A percentile compares a stretch with the other conserved stretches of the same genome.
Conservation (phyloP, 2,329 filamentous ascomycete species). For the Diaporthe eres region DNA sequence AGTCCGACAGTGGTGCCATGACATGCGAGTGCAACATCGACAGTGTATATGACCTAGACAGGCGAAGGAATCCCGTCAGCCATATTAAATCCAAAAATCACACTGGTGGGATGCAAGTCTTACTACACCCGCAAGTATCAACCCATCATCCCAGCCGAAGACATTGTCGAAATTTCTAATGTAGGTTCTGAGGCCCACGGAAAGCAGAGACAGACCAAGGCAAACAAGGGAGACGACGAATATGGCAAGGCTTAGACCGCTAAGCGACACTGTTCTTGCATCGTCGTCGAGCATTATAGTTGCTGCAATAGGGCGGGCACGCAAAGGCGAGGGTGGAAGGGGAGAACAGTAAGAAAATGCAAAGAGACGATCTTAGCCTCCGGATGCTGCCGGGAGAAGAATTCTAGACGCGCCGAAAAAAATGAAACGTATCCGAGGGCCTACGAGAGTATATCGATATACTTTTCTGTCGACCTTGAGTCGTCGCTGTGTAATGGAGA, state of each 20-base stretch:
- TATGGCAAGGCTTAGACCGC: slow-evolving; percentile 40
- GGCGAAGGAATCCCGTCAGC: neutral
- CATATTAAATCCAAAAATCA: too few species aligned
- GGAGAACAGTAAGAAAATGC: neutral
- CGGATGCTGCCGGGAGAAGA: slow-evolving; percentile 5
- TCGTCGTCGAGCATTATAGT: slow-evolving; percentile 13
- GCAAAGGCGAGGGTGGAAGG: neutral
- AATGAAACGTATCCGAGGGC: neutral
- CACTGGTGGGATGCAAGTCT: neutral
- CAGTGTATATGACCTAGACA: slow-evolving; percentile 38
- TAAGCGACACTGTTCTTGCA: slow-evolving; percentile 15
- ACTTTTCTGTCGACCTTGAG: neutral
- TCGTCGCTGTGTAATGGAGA: slow-evolving; percentile 6
- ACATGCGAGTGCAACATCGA: slow-evolving; percentile 45
- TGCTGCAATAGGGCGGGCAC: neutral
- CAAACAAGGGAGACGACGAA: slow-evolving; percentile 44
- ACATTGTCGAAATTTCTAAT: slow-evolving; percentile 35
- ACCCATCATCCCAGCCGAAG: slow-evolving; percentile 35
- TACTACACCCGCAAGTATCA: slow-evolving; percentile 35
- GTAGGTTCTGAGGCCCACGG: slow-evolving; percentile 42
- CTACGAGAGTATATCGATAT: slow-evolving; percentile 12
- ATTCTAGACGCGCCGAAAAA: slow-evolving; percentile 1
- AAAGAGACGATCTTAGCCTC: neutral
- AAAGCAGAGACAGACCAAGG: slow-evolving; percentile 41
- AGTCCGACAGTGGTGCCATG: slow-evolving; percentile 42